phyloP scores from a whole-genome alignment of 768 basidiomycete genomes.

The Nidularia pulvinata region DNA sequence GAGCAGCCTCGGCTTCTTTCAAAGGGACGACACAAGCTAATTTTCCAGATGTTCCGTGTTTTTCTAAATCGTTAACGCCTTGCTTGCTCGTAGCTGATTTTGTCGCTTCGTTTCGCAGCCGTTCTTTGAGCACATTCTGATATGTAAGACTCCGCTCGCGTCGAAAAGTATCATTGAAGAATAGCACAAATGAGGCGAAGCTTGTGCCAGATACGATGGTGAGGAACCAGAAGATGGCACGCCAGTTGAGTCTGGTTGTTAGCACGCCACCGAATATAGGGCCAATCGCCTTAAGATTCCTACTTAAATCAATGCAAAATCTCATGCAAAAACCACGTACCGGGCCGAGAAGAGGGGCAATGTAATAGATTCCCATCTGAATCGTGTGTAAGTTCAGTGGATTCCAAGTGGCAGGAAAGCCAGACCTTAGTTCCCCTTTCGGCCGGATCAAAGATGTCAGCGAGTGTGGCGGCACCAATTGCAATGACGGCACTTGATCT shows the following conservation, averaged over 20 bases:
- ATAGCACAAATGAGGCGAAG: conserved; percentile 54
- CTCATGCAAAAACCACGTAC: conserved; percentile 20
- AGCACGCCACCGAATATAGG: conserved; percentile 73
- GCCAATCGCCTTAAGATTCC: conserved; percentile 43
- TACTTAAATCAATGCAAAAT: background rate
- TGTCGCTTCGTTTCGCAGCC: conserved; percentile 19
- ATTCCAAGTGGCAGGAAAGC: background rate
- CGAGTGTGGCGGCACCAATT: conserved; percentile 77
- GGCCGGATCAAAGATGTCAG: conserved; percentile 74
- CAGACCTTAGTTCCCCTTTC: conserved; percentile 67
- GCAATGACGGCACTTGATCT: conserved; percentile 68
- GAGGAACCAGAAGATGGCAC: conserved; percentile 84
- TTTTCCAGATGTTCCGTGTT: conserved; percentile 12
- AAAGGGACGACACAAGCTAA: conserved; percentile 6
- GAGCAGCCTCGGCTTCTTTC: conserved; percentile 9
- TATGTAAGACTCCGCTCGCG: conserved; percentile 82
- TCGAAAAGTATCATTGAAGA: conserved; percentile 85
- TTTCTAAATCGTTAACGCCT: background rate
- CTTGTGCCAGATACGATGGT: conserved; percentile 57
- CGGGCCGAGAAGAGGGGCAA: conserved; percentile 76
- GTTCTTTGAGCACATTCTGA: conserved; percentile 58
- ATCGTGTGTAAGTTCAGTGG: background rate
- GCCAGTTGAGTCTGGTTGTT: conserved; percentile 72
- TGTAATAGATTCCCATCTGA: conserved; percentile 79
- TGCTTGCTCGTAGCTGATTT: conserved; percentile 3